phyloP scores from a whole-genome alignment of 768 basidiomycete genomes.

The Paxillus rubicundulus region DNA sequence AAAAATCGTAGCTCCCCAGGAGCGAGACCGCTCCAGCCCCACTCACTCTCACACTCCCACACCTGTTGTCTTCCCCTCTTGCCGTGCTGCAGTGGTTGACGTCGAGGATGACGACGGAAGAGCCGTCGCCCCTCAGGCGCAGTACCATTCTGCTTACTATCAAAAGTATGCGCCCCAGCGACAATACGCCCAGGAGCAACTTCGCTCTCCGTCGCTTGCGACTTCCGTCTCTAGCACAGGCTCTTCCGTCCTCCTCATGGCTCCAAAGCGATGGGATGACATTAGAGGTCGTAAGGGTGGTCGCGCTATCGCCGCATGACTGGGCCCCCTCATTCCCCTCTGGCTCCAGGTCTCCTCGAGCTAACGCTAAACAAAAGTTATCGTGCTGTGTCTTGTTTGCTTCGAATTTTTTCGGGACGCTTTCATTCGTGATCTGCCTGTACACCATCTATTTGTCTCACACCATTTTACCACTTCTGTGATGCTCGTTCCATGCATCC shows the following conservation, averaged over 20 bases:
- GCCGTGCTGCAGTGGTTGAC: constrained; percentile 29
- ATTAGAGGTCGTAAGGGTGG: constrained; percentile 15
- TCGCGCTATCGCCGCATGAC: constrained; percentile 15
- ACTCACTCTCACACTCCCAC: constrained; percentile 29
- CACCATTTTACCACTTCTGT: not conserved
- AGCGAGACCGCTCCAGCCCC: constrained; percentile 18
- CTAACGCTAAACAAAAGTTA: not conserved
- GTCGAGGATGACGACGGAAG: constrained; percentile 24
- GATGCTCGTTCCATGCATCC: constrained; percentile 18
- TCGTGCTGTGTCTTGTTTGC: not conserved
- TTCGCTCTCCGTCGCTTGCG: constrained; percentile 14
- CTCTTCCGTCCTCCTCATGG: constrained; percentile 33
- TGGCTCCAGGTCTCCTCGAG: not conserved
- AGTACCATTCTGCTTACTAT: constrained; percentile 11
- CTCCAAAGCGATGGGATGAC: constrained; percentile 18
- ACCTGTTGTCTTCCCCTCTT: constrained; percentile 32
- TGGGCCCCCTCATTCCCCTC: not conserved
- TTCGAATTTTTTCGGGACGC: constrained; percentile 18
- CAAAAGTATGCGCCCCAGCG: constrained; percentile 14
- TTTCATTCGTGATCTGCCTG: constrained; percentile 15
- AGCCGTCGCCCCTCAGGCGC: constrained; percentile 19
- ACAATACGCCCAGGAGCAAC: not conserved
- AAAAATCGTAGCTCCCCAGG: constrained; percentile 5
- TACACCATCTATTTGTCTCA: constrained; percentile 12
- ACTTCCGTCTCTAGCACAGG: constrained; percentile 23